Evolutionary conservation across 106 monocot genomes (phyloP), one percentile per base, ranked within the genome.

Genomic region (Posidonia australis): DNA sequence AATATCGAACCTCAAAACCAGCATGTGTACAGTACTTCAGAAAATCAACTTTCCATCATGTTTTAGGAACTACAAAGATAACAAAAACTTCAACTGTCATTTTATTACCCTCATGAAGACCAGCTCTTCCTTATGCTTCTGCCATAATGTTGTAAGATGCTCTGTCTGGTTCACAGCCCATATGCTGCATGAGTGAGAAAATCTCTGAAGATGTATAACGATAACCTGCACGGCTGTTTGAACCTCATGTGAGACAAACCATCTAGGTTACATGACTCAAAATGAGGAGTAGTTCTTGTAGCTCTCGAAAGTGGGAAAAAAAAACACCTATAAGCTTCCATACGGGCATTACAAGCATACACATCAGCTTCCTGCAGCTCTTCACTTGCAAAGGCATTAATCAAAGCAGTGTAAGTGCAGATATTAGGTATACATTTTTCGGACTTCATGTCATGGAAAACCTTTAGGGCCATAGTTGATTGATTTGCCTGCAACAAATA

Each of bases 111-210:
- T 88, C 83, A 64, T 86, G 80, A 54, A 93, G 83, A 36, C 93
- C 89, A 70, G 88, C 88, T 71, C 93, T 78, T 32, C 93, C 93
- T 68, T 77, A 93, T 64, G 93, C 93, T 76, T 93, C 93, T 18
- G 86, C 83, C 80, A 93, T 83, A 31, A 93, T 93, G 67, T 93
- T 93, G 63, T 83, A 93, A 10, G 88, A 93, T 55, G 93, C 93
- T 54, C 77, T 67, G 68, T 93, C 93, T 42, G 93, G 93, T 71
- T 93, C 85, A 60, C 93, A 93, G 25, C 93, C 88, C 88, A 93
- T 89, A 44, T 93, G 93, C 30, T 83, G 80, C 93, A 93, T 89
- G 11, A 93, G 69, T 28, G 88, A 83, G 79, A 93, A 93, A 32
- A 93, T 88, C 68, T 93, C 93, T 9, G 72, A 76, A 67, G 86